Evolutionary conservation across 352 stramenopile genomes (phyloP), one percentile per base, ranked within the genome.

Genomic region (Globisporangium radiosum): DNA sequence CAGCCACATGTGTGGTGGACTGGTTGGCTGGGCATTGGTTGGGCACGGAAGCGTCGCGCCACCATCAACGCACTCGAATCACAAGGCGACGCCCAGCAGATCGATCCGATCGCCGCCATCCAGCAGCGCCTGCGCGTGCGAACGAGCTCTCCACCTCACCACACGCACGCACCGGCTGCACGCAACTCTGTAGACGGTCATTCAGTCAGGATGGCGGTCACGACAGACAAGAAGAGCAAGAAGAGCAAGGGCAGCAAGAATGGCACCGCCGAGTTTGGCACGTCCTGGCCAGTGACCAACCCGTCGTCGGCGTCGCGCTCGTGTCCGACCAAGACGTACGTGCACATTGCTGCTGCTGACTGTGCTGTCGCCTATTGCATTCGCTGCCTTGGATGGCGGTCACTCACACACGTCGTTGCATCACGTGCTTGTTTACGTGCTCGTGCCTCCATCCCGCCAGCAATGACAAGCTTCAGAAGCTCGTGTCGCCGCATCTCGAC

Each of bases 401-500:
- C 25, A 25, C 25, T 25, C 25, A 25, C 25, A 25, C 25, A 25
- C 25, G 25, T 25, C 36, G 33, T 52, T 42, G 5, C n/a, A 14
- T 14, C 48, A 15, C 37, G 25, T 25, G 25, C 25, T 25, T 25
- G 25, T 25, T 2, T 25, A 25, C 25, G 25, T 25, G 25, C 25
- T 25, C 25, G 25, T 25, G 25, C 25, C 25, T 25, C 25, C 25
- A 25, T 25, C 25, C 25, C 2, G 25, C 25, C 59, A 89, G 79
- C 52, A 94, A 95, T 76, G 70, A 72, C 3, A 92, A 90, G 54
- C 67, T 95, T 40, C 79, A 91, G 63, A 86, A 90, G 65, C 84
- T 99, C 47, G 94, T 98, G 49, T 78, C 81, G 53, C 96, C 96
- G n/a, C 97, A 99, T 72, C 79, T 99, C 47, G 93, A 99, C 57